Conservation (phyloP, 139 green algal genomes). For the Microglena sp. region DNA sequence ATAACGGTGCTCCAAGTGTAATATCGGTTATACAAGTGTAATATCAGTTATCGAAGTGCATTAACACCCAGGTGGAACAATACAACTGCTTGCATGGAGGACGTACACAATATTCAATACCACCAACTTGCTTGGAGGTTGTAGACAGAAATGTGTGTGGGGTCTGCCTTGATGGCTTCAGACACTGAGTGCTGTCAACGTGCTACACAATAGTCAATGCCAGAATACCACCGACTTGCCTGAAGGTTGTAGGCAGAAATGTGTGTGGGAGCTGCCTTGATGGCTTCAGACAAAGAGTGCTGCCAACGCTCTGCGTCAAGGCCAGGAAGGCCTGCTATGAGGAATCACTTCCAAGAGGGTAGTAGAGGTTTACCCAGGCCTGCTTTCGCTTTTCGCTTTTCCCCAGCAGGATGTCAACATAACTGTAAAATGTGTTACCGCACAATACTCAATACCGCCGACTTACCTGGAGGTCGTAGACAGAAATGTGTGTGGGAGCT, state of each 20-base stretch:
- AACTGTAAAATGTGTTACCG: background rate
- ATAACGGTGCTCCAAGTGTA: no score
- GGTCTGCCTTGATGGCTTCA: constrained; percentile 43
- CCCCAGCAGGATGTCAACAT: no score
- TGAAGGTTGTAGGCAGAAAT: constrained; percentile 95
- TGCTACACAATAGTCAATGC: no score
- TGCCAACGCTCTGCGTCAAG: constrained; percentile 56
- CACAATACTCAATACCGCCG: background rate
- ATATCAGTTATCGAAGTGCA: no score
- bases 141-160: constrained; percentile 86
- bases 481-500: constrained; percentile 71
- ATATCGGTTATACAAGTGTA: no score
- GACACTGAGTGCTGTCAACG: constrained; percentile 22
- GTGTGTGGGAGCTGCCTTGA: constrained; percentile 61
- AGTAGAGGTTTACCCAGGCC: no score
- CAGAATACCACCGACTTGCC: constrained; percentile 15
- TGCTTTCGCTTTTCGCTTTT: no score
- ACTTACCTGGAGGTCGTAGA: constrained; percentile 97
- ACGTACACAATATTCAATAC: no score
- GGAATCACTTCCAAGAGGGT: no score
- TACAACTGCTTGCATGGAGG: no score
- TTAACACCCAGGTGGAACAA: no score
- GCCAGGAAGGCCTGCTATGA: constrained; percentile 68
- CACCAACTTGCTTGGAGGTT: constrained; percentile 72
- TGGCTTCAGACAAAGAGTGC: constrained; percentile 44